These are phyloP conservation scores for Paramyrothecium sp. DNA, from an alignment of 2,329 filamentous ascomycete species.

Conservation along the genomic window DNA sequence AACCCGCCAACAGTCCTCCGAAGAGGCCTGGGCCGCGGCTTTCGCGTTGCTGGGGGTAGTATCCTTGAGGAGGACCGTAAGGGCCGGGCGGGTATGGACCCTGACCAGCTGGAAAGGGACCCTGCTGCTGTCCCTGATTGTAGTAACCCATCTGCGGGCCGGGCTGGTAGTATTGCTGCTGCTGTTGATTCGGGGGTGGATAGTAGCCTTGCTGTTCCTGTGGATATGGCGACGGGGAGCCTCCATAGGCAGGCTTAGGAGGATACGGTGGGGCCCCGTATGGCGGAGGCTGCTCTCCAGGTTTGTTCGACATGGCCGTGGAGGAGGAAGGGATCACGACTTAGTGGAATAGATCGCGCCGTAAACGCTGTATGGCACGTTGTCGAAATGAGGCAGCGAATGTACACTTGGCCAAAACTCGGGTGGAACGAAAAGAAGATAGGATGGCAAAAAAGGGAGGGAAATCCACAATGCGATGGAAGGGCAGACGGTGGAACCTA, in stretches of 20 bases:
- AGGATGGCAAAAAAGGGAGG: background rate
- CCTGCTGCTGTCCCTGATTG: conserved; percentile 27
- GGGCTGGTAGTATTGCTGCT: conserved; percentile 15
- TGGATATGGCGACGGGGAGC: conserved; percentile 32
- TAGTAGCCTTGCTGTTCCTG: conserved; percentile 23
- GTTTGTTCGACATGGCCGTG: conserved; percentile 41
- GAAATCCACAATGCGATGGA: background rate
- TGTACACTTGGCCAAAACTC: no score
- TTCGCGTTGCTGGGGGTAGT: conserved; percentile 31
- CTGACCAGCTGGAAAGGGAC: conserved; percentile 29
- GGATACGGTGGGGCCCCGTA: conserved; percentile 38
- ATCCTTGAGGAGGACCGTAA: conserved; percentile 34
- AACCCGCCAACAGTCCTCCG: conserved; percentile 45
- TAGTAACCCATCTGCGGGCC: conserved; percentile 28
- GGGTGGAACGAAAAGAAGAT: background rate
- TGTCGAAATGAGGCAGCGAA: no score
- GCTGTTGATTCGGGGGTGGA: conserved; percentile 12
- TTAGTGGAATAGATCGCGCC: background rate
- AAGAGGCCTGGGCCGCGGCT: conserved; percentile 34
- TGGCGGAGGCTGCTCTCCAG: conserved; percentile 44
- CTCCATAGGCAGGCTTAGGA: conserved; percentile 43
- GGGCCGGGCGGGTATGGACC: conserved; percentile 33
- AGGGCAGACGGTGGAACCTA: background rate
- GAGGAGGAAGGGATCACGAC: background rate
- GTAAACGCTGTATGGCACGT: no score